Base-by-base conservation (phyloP, 768 basidiomycete genomes). In the Mycena galopus region DNA sequence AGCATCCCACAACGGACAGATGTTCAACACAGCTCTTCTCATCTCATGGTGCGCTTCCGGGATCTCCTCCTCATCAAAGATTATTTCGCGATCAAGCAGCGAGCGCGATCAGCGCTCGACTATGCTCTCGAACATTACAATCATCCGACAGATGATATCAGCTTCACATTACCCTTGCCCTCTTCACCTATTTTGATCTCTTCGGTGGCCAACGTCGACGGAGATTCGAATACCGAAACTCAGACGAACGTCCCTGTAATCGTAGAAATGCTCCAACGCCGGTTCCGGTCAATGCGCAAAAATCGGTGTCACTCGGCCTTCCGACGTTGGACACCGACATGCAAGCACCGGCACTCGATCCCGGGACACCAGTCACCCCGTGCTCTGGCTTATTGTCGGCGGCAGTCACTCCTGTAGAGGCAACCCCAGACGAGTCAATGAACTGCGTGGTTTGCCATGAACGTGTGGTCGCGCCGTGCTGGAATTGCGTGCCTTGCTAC, bases 1-100 rank as follows among this genome's bases (percentile, higher is more conserved):
- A 39, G 9, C 12, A 12, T 64, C 5, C 63, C 44, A n/a, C 32
- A 60, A 8, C 63, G 63, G 17, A 33, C 10, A 3, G 61, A 63
- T 14, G 55, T 67, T 0, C 35, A 61, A 3, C 71, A 72, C 50
- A 32, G 37, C 16, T 44, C 71, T 4, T 44, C 59, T 1, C 71
- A 72, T 53, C 25, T 63, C 2, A 61, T 72, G 65, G 25, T 72
- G 16, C 56, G 58, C 33, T 25, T 39, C 23, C 25, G 66, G 30
- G 71, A 72, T 37, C 57, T 63, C 10, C 51, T 72, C 42, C 55
- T 67, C 27, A 59, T 67, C 50, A 53, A 58, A 53, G 65, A 67
- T 30, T 67, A 62, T 44, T 66, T 17, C 35, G 47, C 11, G 29
- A 21, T 50, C 42, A 62, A 63, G 19, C 53, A 42, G 16, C 60